Evolutionary conservation across 2,329 filamentous ascomycete genomes (phyloP).

Genomic region (Diplodia mutila): DNA sequence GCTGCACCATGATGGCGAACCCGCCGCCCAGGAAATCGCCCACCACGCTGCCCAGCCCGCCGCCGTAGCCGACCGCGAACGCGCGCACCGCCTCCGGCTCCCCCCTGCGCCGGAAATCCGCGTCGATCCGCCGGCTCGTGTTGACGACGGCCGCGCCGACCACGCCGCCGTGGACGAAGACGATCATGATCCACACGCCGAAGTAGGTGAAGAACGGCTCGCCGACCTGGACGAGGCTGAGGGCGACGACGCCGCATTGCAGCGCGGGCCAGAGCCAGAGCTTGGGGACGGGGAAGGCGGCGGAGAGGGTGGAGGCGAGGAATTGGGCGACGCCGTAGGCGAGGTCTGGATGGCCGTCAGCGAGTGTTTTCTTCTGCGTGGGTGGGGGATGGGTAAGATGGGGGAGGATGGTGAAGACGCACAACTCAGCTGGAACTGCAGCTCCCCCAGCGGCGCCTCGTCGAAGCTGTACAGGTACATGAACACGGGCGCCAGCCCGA

Average conservation of each 20-base stretch:
- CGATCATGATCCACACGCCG: slow-evolving; percentile 11
- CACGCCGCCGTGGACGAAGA: not conserved
- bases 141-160: not conserved
- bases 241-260: not conserved
- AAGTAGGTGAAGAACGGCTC: slow-evolving; percentile 6
- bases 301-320: not conserved
- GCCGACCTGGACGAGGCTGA: not conserved
- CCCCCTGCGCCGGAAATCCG: not conserved
- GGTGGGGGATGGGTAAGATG: not conserved
- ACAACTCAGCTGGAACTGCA: slow-evolving; percentile 2
- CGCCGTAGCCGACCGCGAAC: slow-evolving; percentile 3
- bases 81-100: not conserved
- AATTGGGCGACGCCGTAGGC: not conserved
- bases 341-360: not conserved
- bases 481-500: not conserved
- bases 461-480: slow-evolving; percentile 8
- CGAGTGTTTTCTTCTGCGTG: not conserved
- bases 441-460: not conserved
- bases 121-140: not conserved
- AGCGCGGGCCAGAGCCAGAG: not conserved
- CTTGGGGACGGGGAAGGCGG: not conserved
- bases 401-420: not conserved
- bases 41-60: not conserved
- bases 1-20: slow-evolving; percentile 6
- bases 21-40: slow-evolving; percentile 3